Conservation (phyloP, 1,284 basidiomycete species). For the Ceratobasidium theobromae region DNA sequence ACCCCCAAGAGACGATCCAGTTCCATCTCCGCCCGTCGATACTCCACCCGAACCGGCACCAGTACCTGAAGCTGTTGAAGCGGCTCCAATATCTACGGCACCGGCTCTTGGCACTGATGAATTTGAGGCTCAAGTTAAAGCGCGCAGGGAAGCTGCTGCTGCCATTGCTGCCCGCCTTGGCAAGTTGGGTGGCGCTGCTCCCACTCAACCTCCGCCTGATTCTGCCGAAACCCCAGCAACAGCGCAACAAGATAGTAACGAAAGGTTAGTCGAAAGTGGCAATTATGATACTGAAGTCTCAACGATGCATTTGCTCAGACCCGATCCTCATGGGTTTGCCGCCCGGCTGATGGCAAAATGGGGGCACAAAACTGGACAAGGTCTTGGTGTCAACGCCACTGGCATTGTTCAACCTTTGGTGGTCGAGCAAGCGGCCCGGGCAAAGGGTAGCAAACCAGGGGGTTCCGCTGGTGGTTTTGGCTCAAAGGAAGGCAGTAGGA, state of each 20-base stretch:
- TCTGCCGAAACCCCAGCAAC: slow-evolving; percentile 24
- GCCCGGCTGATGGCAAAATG: slow-evolving; percentile 86
- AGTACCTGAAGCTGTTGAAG: slow-evolving; percentile 34
- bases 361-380: slow-evolving; percentile 92
- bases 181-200: slow-evolving; percentile 42
- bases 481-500: slow-evolving; percentile 65
- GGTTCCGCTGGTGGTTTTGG: slow-evolving; percentile 45
- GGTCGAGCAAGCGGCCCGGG: slow-evolving; percentile 59
- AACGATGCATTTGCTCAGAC: slow-evolving; percentile 44
- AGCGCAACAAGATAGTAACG: slow-evolving; percentile 7
- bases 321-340: slow-evolving; percentile 71
- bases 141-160: slow-evolving; percentile 71
- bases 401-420: slow-evolving; percentile 87
- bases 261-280: not conserved
- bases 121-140: slow-evolving; percentile 56
- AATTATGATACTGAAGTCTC: not conserved
- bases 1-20: slow-evolving; percentile 4
- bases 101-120: slow-evolving; percentile 40
- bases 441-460: slow-evolving; percentile 43
- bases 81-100: slow-evolving; percentile 35
- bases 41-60: slow-evolving; percentile 42
- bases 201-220: slow-evolving; percentile 29
- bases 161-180: slow-evolving; percentile 75
- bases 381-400: slow-evolving; percentile 76
- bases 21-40: slow-evolving; percentile 46